phyloP scores from a whole-genome alignment of 192 early-diverging fungal species.

The Backusella tarrabulga region DNA sequence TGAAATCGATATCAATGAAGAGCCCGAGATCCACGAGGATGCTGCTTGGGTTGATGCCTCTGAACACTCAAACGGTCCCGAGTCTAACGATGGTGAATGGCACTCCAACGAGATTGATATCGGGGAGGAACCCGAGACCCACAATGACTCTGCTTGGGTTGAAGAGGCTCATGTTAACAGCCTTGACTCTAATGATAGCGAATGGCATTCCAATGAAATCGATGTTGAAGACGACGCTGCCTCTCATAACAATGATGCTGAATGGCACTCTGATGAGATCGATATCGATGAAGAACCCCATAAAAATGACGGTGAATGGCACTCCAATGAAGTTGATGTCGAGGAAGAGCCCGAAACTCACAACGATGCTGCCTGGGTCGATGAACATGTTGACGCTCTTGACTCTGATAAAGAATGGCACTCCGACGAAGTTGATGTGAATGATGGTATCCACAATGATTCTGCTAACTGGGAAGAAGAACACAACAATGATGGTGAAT shows the following conservation, averaged over 20 bases:
- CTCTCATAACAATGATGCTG: neutral
- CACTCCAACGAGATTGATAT: slow-evolving; percentile 3
- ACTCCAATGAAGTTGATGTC: neutral
- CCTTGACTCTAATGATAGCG: neutral
- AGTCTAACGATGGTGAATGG: neutral
- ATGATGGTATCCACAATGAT: neutral
- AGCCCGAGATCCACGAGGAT: neutral
- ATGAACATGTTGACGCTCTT: neutral
- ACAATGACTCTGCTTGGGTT: neutral
- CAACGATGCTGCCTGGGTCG: neutral
- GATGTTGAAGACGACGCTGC: no score
- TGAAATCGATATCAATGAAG: neutral
- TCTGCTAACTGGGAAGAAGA: neutral
- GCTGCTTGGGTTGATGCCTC: neutral
- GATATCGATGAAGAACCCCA: neutral
- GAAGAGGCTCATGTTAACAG: neutral
- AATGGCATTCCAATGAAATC: neutral
- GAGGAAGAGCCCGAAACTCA: neutral
- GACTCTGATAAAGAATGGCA: slow-evolving; percentile 5
- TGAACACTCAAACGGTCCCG: neutral
- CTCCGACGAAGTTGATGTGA: neutral
- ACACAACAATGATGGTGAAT: neutral
- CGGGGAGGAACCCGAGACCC: neutral
- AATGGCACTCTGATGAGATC: slow-evolving; percentile 5
- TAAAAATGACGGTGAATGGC: neutral